Percentiles rank a stretch among this genome's conserved stretches.
Evolutionary conservation across 495 filamentous ascomycete species (phyloP).

Genomic region (Aspergillus diversus): DNA sequence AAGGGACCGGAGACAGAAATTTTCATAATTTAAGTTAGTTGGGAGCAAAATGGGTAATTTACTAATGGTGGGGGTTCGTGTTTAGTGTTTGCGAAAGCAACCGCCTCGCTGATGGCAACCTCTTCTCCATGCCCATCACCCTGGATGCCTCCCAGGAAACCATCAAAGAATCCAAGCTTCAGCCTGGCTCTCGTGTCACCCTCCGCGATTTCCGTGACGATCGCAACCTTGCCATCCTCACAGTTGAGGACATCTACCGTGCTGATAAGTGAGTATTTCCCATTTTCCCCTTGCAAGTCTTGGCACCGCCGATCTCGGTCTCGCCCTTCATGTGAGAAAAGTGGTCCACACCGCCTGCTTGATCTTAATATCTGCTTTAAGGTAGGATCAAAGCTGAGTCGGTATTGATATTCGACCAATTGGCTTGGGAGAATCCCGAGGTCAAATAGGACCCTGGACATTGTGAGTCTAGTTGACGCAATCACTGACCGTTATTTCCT

Average conservation of each 20-base stretch:
- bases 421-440: constrained; percentile 8
- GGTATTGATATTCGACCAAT: neutral
- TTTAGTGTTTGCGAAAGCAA: constrained; percentile 81
- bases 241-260: constrained; percentile 93
- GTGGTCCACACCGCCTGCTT: neutral
- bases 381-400: neutral
- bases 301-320: constrained; percentile 10
- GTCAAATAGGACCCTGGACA: constrained; percentile 11
- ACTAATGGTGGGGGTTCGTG: constrained; percentile 18
- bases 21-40: neutral
- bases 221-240: constrained; percentile 91
- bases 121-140: constrained; percentile 97
- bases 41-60: constrained; percentile 2
- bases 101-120: constrained; percentile 83
- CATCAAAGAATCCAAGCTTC: constrained; percentile 72
- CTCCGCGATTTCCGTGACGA: constrained; percentile 97
- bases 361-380: neutral
- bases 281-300: constrained; percentile 14
- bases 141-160: constrained; percentile 77
- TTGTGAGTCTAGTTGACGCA: constrained; percentile 40
- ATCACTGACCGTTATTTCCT: constrained; percentile 33
- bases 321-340: neutral
- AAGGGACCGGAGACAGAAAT: neutral
- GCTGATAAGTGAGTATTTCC: constrained; percentile 80
- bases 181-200: constrained; percentile 78